Evolutionary conservation across 1,139 yeast genomes (phyloP).

Genomic region (Lodderomyces elongisporus): DNA sequence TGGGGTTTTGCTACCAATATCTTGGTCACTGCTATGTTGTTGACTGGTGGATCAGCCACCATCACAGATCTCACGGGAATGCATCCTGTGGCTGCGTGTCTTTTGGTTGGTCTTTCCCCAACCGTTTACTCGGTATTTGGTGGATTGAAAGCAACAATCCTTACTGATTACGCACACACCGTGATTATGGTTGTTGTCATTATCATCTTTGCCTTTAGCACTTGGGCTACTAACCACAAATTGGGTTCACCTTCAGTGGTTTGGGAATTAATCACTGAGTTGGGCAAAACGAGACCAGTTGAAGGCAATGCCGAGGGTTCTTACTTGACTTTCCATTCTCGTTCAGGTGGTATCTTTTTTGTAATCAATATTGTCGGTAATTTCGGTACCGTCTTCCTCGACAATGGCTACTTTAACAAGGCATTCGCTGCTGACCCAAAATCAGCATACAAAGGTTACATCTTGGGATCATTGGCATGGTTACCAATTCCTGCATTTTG

Average conservation of each 20-base stretch:
- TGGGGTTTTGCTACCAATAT: slow-evolving; percentile 86
- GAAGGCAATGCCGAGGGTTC: slow-evolving; percentile 75
- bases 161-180: slow-evolving; percentile 82
- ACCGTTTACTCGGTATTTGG: slow-evolving; percentile 80
- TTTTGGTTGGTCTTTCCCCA: slow-evolving; percentile 78
- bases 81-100: slow-evolving; percentile 76
- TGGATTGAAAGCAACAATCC: slow-evolving; percentile 84
- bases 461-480: slow-evolving; percentile 89
- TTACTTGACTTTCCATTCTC: slow-evolving; percentile 74
- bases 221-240: slow-evolving; percentile 54
- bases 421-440: slow-evolving; percentile 85
- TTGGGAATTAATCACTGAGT: slow-evolving; percentile 61
- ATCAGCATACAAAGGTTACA: slow-evolving; percentile 85
- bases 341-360: slow-evolving; percentile 74
- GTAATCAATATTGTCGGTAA: slow-evolving; percentile 82
- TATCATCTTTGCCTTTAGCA: slow-evolving; percentile 56
- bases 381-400: slow-evolving; percentile 85
- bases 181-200: slow-evolving; percentile 57
- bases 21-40: slow-evolving; percentile 80
- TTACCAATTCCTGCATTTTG: slow-evolving; percentile 80
- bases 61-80: slow-evolving; percentile 76
- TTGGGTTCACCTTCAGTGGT: slow-evolving; percentile 81
- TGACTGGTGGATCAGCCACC: slow-evolving; percentile 83
- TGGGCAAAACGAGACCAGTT: slow-evolving; percentile 56
- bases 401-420: slow-evolving; percentile 86